Evolutionary conservation across 192 early-diverging fungal species (phyloP).

Genomic region (Entomortierella chlamydospora): DNA sequence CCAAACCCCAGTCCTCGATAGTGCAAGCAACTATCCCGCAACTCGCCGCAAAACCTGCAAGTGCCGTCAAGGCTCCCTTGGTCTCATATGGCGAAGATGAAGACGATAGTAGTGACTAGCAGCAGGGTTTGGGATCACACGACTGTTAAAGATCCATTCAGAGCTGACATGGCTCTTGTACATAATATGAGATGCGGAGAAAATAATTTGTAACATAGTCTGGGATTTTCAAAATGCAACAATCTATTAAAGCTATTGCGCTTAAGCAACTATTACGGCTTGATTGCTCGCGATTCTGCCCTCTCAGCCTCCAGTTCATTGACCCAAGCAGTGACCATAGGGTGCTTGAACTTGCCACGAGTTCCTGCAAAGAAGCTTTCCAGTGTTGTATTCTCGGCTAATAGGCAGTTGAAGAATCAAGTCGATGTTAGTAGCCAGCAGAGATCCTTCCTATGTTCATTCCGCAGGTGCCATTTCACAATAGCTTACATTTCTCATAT

Average conservation of each 20-base stretch:
- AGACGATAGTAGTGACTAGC: background rate
- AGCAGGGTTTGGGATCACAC: background rate
- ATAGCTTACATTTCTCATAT: conserved; percentile 80
- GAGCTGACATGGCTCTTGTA: no score
- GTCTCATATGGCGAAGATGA: conserved; percentile 32
- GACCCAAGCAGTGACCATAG: conserved; percentile 84
- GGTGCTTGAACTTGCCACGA: conserved; percentile 83
- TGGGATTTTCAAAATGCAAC: background rate
- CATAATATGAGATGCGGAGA: no score
- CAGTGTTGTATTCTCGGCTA: conserved; percentile 69
- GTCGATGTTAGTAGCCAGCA: background rate
- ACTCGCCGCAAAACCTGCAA: background rate
- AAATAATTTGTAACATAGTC: background rate
- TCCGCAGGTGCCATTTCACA: background rate
- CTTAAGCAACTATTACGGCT: no score
- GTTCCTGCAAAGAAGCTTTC: conserved; percentile 88
- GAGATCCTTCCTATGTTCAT: background rate
- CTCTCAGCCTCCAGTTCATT: conserved; percentile 79
- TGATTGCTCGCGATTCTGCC: conserved; percentile 45
- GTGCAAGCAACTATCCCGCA: background rate
- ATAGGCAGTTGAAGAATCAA: background rate
- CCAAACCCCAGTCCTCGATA: background rate
- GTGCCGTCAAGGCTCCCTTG: conserved; percentile 11
- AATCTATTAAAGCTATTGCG: no score
- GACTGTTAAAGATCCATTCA: no score